phyloP scores from a whole-genome alignment of 768 basidiomycete genomes.

The Obba rivulosa region DNA sequence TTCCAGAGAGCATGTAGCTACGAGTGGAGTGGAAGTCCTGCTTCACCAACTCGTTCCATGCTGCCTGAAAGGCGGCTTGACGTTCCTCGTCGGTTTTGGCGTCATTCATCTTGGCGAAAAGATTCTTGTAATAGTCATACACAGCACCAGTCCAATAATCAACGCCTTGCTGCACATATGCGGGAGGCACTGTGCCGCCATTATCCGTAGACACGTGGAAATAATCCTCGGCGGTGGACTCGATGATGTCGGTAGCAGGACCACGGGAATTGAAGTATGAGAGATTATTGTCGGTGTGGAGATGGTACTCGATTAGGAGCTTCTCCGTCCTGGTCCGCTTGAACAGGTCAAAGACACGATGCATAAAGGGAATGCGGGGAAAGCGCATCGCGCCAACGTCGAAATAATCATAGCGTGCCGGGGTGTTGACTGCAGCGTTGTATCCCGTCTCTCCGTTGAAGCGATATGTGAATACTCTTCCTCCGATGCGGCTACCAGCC shows the following conservation, averaged over 20 bases:
- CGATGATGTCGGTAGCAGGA: not conserved
- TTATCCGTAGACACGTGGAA: not conserved
- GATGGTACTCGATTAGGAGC: conserved; percentile 8
- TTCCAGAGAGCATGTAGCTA: conserved; percentile 6
- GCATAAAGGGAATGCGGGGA: conserved; percentile 27
- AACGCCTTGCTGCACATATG: not conserved
- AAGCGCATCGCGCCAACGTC: conserved; percentile 32
- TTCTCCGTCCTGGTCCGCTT: conserved; percentile 4
- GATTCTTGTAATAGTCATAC: not conserved
- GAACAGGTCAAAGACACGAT: conserved; percentile 27
- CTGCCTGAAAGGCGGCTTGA: not conserved
- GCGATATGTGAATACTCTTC: conserved; percentile 38
- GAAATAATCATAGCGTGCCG: not conserved
- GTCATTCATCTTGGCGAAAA: too few species aligned
- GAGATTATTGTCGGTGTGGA: not conserved
- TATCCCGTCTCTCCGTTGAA: conserved; percentile 24
- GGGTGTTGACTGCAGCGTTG: not conserved
- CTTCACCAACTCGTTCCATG: conserved; percentile 6
- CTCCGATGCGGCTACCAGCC: conserved; percentile 34
- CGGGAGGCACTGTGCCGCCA: not conserved
- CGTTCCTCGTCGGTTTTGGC: too few species aligned
- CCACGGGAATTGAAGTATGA: conserved; percentile 5
- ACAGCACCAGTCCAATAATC: not conserved
- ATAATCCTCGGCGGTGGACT: not conserved
- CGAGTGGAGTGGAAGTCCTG: conserved; percentile 12